These are phyloP conservation scores for Cercospora citrullina DNA, from an alignment of 2,329 filamentous ascomycete species.

Conservation along the genomic window DNA sequence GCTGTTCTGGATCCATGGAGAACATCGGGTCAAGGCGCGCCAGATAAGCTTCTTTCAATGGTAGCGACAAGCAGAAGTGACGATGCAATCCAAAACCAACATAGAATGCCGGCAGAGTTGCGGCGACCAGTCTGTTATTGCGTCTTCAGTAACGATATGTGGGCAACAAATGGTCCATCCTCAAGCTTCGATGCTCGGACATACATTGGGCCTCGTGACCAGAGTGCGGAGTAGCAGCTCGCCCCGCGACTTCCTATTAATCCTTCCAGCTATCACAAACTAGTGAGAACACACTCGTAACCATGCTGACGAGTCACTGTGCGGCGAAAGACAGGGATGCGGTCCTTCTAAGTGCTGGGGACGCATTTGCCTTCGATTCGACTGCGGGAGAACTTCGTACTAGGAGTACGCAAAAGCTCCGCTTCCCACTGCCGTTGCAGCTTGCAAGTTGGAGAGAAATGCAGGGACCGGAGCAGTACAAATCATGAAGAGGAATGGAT, in stretches of 20 bases:
- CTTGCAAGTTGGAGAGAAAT: not conserved
- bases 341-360: not conserved
- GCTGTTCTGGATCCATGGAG: not conserved
- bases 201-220: not conserved
- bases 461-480: not conserved
- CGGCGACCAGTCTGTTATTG: not conserved
- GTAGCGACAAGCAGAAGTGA: not conserved
- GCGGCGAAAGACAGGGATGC: not conserved
- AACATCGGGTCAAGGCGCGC: not conserved
- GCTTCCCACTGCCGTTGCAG: not conserved
- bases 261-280: not conserved
- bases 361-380: not conserved
- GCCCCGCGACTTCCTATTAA: not conserved
- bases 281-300: not conserved
- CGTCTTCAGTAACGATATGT: not conserved
- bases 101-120: not conserved
- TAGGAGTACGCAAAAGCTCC: not conserved
- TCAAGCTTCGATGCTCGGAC: not conserved
- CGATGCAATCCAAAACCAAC: not conserved
- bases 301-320: not conserved
- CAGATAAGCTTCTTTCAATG: conserved; percentile 1
- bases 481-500: not conserved
- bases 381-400: not conserved
- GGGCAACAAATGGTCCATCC: not conserved
- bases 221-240: not conserved